A percentile compares a stretch with the other conserved stretches of the same genome.
phyloP scores from a whole-genome alignment of 129 eudicot genomes.

The Lactuca saligna region DNA sequence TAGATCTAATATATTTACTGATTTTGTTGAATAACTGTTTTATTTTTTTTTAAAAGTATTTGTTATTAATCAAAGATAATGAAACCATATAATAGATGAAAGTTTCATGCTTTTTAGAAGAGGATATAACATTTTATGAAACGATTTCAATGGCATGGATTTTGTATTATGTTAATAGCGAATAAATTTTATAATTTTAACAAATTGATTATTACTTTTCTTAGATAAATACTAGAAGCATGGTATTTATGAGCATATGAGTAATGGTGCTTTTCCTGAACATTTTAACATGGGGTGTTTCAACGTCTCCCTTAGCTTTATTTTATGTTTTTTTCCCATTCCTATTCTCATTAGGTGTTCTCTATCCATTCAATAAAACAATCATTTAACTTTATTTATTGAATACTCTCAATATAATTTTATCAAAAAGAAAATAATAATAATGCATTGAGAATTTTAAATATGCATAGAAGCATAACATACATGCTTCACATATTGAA shows the following conservation, averaged over 20 bases:
- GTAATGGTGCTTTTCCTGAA: constrained; percentile 31
- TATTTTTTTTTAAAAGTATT: too few relatives aligned
- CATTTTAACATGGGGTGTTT: constrained; percentile 42
- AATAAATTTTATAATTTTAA: too few relatives aligned
- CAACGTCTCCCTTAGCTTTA: constrained; percentile 27
- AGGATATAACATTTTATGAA: neutral
- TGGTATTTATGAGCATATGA: constrained; percentile 32
- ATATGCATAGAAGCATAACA: too few relatives aligned
- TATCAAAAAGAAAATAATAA: neutral
- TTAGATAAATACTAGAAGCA: constrained; percentile 10
- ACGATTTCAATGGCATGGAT: neutral
- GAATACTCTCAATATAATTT: too few relatives aligned
- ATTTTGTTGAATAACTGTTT: neutral
- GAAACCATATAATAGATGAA: too few relatives aligned
- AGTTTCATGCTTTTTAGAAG: too few relatives aligned
- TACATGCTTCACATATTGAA: too few relatives aligned
- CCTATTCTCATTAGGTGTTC: constrained; percentile 17
- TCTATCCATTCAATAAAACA: constrained; percentile 17
- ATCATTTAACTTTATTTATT: neutral
- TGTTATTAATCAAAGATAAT: neutral
- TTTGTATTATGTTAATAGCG: neutral
- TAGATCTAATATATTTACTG: too few relatives aligned
- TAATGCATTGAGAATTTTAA: neutral
- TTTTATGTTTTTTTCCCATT: constrained; percentile 29
- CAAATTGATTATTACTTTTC: neutral